phyloP scores from a whole-genome alignment of 2,329 filamentous ascomycete genomes.

The Beauveria rudraprayagi region DNA sequence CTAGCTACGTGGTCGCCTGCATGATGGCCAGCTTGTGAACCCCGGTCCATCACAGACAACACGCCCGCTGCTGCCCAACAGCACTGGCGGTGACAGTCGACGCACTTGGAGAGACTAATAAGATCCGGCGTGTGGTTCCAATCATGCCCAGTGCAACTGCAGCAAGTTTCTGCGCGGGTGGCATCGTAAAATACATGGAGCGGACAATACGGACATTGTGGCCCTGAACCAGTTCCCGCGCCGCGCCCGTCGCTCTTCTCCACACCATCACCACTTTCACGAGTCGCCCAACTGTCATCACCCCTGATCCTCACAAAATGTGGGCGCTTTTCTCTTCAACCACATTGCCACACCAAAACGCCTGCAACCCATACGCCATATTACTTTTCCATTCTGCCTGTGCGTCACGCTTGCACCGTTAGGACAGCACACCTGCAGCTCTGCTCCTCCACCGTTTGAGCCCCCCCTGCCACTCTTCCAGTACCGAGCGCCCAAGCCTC shows the following conservation, averaged over 20 bases:
- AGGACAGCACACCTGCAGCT: conserved; percentile 6
- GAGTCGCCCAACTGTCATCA: conserved; percentile 5
- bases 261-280: conserved; percentile 7
- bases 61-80: not conserved
- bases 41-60: not conserved
- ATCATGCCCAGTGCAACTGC: not conserved
- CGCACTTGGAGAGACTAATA: not conserved
- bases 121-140: not conserved
- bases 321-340: not conserved
- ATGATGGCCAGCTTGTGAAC: not conserved
- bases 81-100: not conserved
- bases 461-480: not conserved
- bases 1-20: not conserved
- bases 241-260: conserved; percentile 1
- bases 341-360: not conserved
- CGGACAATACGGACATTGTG: not conserved
- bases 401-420: conserved; percentile 10
- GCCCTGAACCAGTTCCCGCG: conserved; percentile 4
- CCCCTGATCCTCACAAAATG: conserved; percentile 8
- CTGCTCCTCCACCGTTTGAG: not conserved
- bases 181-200: not conserved
- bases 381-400: conserved; percentile 7
- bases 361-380: conserved; percentile 2
- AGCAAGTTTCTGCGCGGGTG: not conserved
- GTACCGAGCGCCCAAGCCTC: not conserved